Evolutionary conservation across 192 early-diverging fungal species (phyloP), one percentile per base, ranked within the genome.

Genomic region (Chytriomyces confervae): DNA sequence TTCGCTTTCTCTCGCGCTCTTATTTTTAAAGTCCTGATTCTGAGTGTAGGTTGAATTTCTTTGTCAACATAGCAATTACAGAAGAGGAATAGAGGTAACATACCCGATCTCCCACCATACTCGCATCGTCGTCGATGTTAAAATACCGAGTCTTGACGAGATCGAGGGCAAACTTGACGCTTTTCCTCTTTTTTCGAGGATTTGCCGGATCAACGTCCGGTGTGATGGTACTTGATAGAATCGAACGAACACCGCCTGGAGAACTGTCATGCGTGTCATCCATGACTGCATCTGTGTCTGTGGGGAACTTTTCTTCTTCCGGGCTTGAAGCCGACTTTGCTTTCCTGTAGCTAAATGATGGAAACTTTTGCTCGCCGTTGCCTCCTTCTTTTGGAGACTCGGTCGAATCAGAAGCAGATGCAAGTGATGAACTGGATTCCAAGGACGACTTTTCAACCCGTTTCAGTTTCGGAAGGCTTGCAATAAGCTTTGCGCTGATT

Each of bases 1-100:
- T 49, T 72, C 69, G 57, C 69, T 72, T 20, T 72, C 69, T 57
- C 69, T 72, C 48, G 69, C 69, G 36, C 69, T 72, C 27, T 72
- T 72, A 29, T 50, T 60, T 23, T 60, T 72, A 23, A 72, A 72
- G 57, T 60, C 27, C 50, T 69, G 29, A 57, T 13, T 57, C 53
- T 57, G 36, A 29, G 27, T 20, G 13, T 16, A 5, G 27, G 3
- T 18, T 18, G 64, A 29, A 29, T 66, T 66, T 13, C 2, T 18
- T 66, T 18, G 64, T 66, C 64, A 27, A 60, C 13, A 60, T 4
- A 0, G 20, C 29, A 1, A 27, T 36, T 11, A 23, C 27, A 57
- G 13, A 24, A 24, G n/a, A 36, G 27, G 27, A 23, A 23, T 16
- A 2, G 27, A 65, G 11, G 27, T 11, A 8, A 36, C 63, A 13